Evolutionary conservation across 768 basidiomycete genomes (phyloP), one percentile per base, ranked within the genome.

Genomic region (Sporobolomyces roseus): DNA sequence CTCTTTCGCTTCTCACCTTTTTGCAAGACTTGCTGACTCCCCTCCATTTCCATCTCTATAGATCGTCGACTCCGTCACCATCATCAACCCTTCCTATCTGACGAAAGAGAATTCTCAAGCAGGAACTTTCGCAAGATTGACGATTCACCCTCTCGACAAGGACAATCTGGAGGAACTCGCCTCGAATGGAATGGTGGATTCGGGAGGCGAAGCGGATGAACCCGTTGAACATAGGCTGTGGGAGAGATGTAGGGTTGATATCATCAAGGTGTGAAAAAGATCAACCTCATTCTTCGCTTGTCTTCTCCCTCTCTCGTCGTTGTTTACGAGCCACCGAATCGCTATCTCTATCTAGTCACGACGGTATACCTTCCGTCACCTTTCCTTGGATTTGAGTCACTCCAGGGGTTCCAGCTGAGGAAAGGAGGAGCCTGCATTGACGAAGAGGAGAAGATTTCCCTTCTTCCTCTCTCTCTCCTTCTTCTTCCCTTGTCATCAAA

Each of bases 51-150:
- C 14, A 46, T 7, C 7, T 46, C 14, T 16, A 21, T 70, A 96
- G 93, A 81, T 84, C 58, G 86, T 96, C 38, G 87, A 92, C 75
- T 83, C 83, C 14, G 89, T 89, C 3, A 81, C 83, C 5, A 84
- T 88, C n/a, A 79, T 98, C 71, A 99, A 99, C 76, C 93, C 96
- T 1, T 89, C 90, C 0, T 87, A 84, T 74, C 79, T 93, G 76
- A 27, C 74, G 78, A 52, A 60, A 77, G 6, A 73, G 75, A 41
- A 61, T 78, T n/a, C 43, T 10, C 58, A 53, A 35, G 79, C 77
- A 3, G 81, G 81, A 1, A 81, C 80, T 41, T 82, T 78, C 46
- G 79, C 80, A 30, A 77, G 79, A 49, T 63, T 82, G 33, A 70
- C 74, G 19, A 74, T 82, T 33, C 79, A 81, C 48, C 80, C 81